Base-by-base conservation (phyloP, 2,329 filamentous ascomycete species). In the Exophiala alcalophila region DNA sequence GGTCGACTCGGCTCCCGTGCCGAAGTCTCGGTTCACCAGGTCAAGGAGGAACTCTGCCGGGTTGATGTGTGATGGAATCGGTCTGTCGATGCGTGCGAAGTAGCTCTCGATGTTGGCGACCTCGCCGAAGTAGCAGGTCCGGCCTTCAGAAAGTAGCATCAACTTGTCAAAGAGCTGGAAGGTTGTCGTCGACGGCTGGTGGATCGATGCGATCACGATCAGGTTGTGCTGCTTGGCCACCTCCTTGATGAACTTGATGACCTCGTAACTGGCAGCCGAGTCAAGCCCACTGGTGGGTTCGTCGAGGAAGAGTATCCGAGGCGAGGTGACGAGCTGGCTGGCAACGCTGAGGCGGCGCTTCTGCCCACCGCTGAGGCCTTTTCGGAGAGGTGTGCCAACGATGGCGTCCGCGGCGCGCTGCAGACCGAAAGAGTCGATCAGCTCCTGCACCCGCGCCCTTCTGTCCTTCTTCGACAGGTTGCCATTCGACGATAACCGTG, bases 261-360 rank as follows among this genome's bases (percentile, higher is more conserved):
- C 84, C 62, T 94, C 85, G 52, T 72, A 81, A 44, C 83, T 86
- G 0, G 83, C 82, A 0, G 80, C 81, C 5, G 85, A 90, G 61
- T 94, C 88, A 7, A 94, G 70, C 6, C 88, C 88, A 52, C 83
- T 88, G 0, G 87, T 94, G 1, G 86, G 86, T 63, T 92, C 86
- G 59, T 92, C 86, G 21, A 94, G 67, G 59, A 94, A 92, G 16
- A 94, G 63, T 5, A 94, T 80, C 62, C 83, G 86, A 0, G 88
- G 87, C 44, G 76, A 81, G 1, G 86, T 91, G 57, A 94, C 85
- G 24, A 94, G 73, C 59, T 88, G 85, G 49, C 83, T 85, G 1
- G 86, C 87, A 4, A 94, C 81, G 53, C 84, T 85, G 5, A 91
- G 74, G 37, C 88, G 75, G 26, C 86, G 76, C 70, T 92, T 94